phyloP scores from a whole-genome alignment of 2,329 filamentous ascomycete genomes.

The Magnaporthiopsis incrustans region DNA sequence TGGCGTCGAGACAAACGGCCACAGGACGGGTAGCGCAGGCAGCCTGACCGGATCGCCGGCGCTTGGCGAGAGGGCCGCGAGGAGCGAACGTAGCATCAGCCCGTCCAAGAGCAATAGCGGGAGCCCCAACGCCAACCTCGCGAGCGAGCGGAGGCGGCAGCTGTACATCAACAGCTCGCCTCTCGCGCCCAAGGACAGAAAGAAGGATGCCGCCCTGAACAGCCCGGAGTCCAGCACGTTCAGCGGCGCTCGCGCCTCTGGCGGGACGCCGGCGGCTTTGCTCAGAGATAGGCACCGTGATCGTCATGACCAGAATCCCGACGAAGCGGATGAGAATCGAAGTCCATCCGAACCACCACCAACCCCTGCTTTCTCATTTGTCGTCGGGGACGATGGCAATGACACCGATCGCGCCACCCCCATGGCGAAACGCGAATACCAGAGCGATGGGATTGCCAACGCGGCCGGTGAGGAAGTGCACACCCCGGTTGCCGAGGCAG shows the following conservation, averaged over 20 bases:
- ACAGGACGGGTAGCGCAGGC: constrained; percentile 19
- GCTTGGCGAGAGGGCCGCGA: not conserved
- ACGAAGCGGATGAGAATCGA: constrained; percentile 12
- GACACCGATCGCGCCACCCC: not conserved
- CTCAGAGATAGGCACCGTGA: not conserved
- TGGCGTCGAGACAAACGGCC: constrained; percentile 36
- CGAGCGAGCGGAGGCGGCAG: constrained; percentile 37
- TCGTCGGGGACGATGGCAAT: constrained; percentile 18
- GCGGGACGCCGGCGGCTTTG: not conserved
- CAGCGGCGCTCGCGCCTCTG: constrained; percentile 6
- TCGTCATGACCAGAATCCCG: constrained; percentile 12
- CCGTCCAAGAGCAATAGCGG: constrained; percentile 34
- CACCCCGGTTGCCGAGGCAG: not conserved
- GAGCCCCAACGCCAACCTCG: constrained; percentile 24
- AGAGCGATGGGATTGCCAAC: constrained; percentile 14
- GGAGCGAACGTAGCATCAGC: constrained; percentile 35
- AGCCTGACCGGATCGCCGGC: not conserved
- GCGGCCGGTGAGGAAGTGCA: constrained; percentile 32
- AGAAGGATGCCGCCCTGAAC: constrained; percentile 8
- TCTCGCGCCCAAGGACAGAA: constrained; percentile 14
- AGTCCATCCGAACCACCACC: constrained; percentile 35
- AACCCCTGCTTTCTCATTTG: constrained; percentile 48
- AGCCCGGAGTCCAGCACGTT: constrained; percentile 33
- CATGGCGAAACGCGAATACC: not conserved
- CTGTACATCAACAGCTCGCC: constrained; percentile 26